A percentile compares a stretch with the other conserved stretches of the same genome.
Evolutionary conservation across 495 filamentous ascomycete genomes (phyloP).

Genomic region (Thermochaetoides thermophila): DNA sequence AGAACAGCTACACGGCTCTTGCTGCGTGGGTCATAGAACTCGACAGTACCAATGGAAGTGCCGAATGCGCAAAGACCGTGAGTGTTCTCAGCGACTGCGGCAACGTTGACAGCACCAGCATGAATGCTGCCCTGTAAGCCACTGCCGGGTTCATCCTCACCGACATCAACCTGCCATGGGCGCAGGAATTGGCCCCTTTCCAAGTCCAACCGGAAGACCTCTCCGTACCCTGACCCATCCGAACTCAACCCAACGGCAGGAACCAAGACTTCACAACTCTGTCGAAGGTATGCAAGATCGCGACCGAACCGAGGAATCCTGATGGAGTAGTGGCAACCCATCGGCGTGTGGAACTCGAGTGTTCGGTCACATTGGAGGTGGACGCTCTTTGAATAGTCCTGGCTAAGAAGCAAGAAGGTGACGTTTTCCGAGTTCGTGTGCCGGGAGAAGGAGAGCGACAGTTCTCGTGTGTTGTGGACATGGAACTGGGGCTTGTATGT

Average conservation of each 20-base stretch:
- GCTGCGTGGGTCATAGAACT: constrained; percentile 85
- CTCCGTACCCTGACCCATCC: constrained; percentile 56
- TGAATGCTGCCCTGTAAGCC: constrained; percentile 72
- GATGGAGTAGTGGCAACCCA: constrained; percentile 74
- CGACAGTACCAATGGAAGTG: constrained; percentile 87
- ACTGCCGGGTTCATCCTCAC: constrained; percentile 56
- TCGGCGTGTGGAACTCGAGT: constrained; percentile 86
- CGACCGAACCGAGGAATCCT: constrained; percentile 85
- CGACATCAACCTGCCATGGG: constrained; percentile 62
- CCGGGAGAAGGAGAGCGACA: constrained; percentile 81
- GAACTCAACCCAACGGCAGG: constrained; percentile 76
- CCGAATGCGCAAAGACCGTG: constrained; percentile 91
- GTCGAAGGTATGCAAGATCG: constrained; percentile 71
- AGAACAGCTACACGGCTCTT: constrained; percentile 70
- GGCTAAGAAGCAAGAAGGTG: constrained; percentile 81
- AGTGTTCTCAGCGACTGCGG: constrained; percentile 74
- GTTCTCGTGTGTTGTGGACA: constrained; percentile 81
- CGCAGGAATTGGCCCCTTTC: constrained; percentile 76
- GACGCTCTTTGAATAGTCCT: constrained; percentile 87
- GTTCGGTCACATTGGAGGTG: constrained; percentile 86
- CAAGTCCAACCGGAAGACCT: constrained; percentile 85
- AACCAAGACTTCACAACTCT: constrained; percentile 74
- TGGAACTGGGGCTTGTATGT: constrained; percentile 93
- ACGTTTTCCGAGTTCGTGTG: constrained; percentile 91
- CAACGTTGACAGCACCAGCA: constrained; percentile 75